Evolutionary conservation across 1,284 basidiomycete genomes (phyloP), one percentile per base, ranked within the genome.

Genomic region (Apiotrichum gracile): DNA sequence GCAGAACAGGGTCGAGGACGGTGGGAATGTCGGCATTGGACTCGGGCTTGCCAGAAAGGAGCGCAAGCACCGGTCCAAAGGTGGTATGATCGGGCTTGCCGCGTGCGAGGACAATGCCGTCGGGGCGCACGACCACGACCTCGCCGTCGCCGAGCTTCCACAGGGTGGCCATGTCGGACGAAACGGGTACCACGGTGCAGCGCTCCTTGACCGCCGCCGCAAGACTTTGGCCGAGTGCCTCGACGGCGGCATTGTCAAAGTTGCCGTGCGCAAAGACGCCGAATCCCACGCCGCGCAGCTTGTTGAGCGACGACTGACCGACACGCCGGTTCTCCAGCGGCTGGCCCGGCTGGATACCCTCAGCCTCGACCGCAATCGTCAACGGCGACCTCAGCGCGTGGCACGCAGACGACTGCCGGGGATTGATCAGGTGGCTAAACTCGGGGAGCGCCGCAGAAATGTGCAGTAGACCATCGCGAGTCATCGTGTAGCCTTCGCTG

Each of bases 341-440:
- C 35, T 53, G 44, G 25, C 57, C 57, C 39, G 44, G 33, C 43
- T 51, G 42, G 3, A 58, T 42, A 10, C 52, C 52, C 16, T 29
- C 25, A 26, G 14, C 21, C 1, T 16, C n/a, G 33, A 44, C 38
- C 1, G 43, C 24, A 14, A 59, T 49, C 10, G 57, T 48, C 31
- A 59, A 47, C 0, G 57, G 54, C 14, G 57, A 59, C 21, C 57
- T 47, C 4, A 55, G 51, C 6, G 57, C 57, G 45, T 59, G 53
- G 13, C 51, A 53, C 14, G 57, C 53, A 16, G 43, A 48, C n/a
- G 53, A 55, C 53, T 59, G 57, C 25, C 57, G 57, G 2, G 57
- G 57, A 48, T 59, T 50, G 50, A 59, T 59, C 21, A 59, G 57
- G 51, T 59, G 57, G 48, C 39, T 50, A 40, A 52, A 59, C 51